phyloP scores from a whole-genome alignment of 2,329 filamentous ascomycete genomes.

The Aspergillus ochraceoroseus region DNA sequence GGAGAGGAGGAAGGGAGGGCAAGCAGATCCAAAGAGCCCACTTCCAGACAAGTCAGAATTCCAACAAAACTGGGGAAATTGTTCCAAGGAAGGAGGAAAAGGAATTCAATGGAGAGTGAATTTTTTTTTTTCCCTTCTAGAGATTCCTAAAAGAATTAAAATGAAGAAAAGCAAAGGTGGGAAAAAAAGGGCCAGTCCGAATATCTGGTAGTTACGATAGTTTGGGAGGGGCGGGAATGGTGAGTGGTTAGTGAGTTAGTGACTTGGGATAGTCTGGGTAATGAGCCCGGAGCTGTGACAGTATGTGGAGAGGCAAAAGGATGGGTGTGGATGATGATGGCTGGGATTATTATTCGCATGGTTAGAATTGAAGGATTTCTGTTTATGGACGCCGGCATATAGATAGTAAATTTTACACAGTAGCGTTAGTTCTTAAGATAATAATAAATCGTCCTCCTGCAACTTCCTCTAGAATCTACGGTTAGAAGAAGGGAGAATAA shows the following conservation, averaged over 20 bases:
- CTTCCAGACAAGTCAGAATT: slow-evolving; percentile 11
- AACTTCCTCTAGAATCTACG: neutral
- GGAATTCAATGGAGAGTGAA: neutral
- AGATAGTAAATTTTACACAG: slow-evolving; percentile 12
- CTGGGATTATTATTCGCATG: slow-evolving; percentile 17
- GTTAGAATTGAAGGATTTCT: slow-evolving; percentile 21
- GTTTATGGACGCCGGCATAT: slow-evolving; percentile 26
- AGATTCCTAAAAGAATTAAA: slow-evolving; percentile 6
- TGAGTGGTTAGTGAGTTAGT: slow-evolving; percentile 7
- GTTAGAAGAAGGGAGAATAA: too few species aligned
- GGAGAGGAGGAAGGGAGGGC: slow-evolving; percentile 16
- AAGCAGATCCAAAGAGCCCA: slow-evolving; percentile 19
- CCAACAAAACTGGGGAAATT: slow-evolving; percentile 8
- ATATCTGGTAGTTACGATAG: slow-evolving; percentile 11
- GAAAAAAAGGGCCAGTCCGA: slow-evolving; percentile 8
- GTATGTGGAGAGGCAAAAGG: slow-evolving; percentile 24
- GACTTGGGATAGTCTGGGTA: slow-evolving; percentile 12
- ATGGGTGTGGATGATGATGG: slow-evolving; percentile 15
- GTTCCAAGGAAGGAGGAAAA: slow-evolving; percentile 3
- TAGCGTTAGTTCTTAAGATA: slow-evolving; percentile 14
- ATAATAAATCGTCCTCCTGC: slow-evolving; percentile 3
- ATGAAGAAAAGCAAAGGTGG: slow-evolving; percentile 14
- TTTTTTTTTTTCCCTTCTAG: neutral
- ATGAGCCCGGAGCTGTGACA: slow-evolving; percentile 22
- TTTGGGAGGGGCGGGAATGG: slow-evolving; percentile 15